Base-by-base conservation (phyloP, 176 grass and related monocot genomes). In the Musa acuminata region DNA sequence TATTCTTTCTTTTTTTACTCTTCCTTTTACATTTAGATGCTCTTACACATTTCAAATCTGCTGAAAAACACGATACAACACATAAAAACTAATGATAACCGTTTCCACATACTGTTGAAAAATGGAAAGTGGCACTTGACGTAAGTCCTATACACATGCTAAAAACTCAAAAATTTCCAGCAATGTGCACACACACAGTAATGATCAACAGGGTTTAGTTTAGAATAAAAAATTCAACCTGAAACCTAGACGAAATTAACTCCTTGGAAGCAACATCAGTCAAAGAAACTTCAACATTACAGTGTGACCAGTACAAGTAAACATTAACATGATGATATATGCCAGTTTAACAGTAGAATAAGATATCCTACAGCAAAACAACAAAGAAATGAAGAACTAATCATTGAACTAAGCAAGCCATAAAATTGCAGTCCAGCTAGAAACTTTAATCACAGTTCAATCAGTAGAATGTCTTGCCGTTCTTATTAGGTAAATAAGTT, bases 11-110 rank as follows among this genome's bases (percentile, higher is more conserved):
- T 73, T 19, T 54, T 26, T 52, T 73, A 16, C 25, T 73, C 71
- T 73, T 57, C 71, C 55, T 54, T 55, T 73, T 73, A 13, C 21
- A 55, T 73, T 55, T 73, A 29, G 52, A 73, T 26, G 71, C 12
- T 23, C 52, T 57, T 73, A 10, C 52, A 55, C 71, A 73, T 72
- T 72, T 53, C 11, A 14, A 13, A 55, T 55, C 51, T 26, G 52
- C 52, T 55, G 22, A 17, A 55, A 55, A 13, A 19, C 71, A 73
- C 17, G 51, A 55, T 10, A 73, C 9, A 21, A 53, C 5, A 73
- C 71, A 20, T 49, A 49, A 69, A 53, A 73, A 25, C 50, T 53
- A 53, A 73, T 29, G n/a, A 13, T 9, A 70, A 55, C 23, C 8
- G 8, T 73, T 49, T 25, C 24, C 13, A 55, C 6, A 21, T 1